Evolutionary conservation across 768 basidiomycete species (phyloP).

Genomic region (Termitomyces sp.): DNA sequence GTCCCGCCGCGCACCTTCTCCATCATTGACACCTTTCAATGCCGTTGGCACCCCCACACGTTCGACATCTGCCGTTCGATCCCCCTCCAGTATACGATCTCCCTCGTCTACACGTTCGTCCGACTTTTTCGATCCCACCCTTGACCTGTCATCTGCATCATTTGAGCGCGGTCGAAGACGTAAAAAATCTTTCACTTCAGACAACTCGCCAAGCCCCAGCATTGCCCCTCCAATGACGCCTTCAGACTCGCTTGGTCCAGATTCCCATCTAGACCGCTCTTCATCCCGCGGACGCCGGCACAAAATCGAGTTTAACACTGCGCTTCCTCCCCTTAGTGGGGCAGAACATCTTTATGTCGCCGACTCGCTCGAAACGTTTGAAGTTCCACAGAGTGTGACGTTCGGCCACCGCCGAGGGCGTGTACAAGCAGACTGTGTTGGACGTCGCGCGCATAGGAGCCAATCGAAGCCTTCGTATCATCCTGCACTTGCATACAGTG

Average conservation of each 20-base stretch:
- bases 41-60: neutral
- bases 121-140: conserved; percentile 16
- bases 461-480: conserved; percentile 12
- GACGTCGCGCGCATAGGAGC: neutral
- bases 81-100: conserved; percentile 11
- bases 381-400: conserved; percentile 1
- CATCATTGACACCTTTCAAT: conserved; percentile 13
- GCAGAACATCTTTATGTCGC: conserved; percentile 5
- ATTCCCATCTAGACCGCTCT: conserved; percentile 13
- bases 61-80: conserved; percentile 1
- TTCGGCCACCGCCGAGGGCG: neutral
- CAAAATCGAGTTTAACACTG: conserved; percentile 4
- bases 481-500: neutral
- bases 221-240: conserved; percentile 39
- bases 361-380: conserved; percentile 15
- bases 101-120: conserved; percentile 20
- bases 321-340: neutral
- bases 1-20: conserved; percentile 22
- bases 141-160: conserved; percentile 19
- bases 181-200: conserved; percentile 16
- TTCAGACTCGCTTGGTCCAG: conserved; percentile 22
- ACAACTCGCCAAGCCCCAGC: conserved; percentile 21
- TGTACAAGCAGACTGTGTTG: neutral
- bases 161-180: conserved; percentile 30
- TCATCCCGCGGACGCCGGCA: conserved; percentile 15